These are phyloP conservation scores for Volvox carteri DNA, from an alignment of 163 green algal species.

Conservation along the genomic window DNA sequence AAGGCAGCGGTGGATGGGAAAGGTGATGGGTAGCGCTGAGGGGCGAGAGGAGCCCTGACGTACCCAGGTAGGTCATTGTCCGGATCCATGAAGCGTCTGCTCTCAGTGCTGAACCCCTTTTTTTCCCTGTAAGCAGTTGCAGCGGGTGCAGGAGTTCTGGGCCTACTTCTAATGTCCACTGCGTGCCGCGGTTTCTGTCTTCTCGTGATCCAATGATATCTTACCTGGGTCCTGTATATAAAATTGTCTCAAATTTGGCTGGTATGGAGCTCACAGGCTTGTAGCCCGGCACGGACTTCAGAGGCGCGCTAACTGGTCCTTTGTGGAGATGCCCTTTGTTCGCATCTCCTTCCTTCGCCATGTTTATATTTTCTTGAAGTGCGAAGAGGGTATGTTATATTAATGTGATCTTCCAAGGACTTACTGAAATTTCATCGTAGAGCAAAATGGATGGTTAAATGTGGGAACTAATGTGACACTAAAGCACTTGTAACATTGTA, in stretches of 20 bases:
- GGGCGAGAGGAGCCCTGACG: not conserved
- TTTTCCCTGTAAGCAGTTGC: slow-evolving; percentile 50
- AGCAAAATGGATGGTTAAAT: no score
- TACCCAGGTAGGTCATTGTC: slow-evolving; percentile 56
- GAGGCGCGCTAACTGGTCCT: slow-evolving; percentile 11
- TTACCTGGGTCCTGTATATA: slow-evolving; percentile 60
- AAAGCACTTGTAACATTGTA: no score
- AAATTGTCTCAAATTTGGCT: slow-evolving; percentile 62
- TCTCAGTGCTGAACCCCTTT: slow-evolving; percentile 56
- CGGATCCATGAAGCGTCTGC: slow-evolving; percentile 34
- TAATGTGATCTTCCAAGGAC: no score
- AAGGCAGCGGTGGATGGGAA: not conserved
- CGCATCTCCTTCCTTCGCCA: slow-evolving; percentile 31
- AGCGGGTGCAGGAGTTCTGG: not conserved
- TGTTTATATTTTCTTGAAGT: not conserved
- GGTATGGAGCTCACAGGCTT: slow-evolving; percentile 57
- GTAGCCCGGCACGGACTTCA: slow-evolving; percentile 51
- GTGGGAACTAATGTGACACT: no score
- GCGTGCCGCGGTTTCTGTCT: not conserved
- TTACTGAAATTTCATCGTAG: no score
- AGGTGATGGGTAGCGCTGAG: not conserved
- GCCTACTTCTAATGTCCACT: not conserved
- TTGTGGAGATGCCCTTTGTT: slow-evolving; percentile 44
- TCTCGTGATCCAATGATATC: not conserved
- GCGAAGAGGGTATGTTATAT: not conserved